Evolutionary conservation across 2,329 filamentous ascomycete species (phyloP).

Genomic region (Paecilomyces niveus): DNA sequence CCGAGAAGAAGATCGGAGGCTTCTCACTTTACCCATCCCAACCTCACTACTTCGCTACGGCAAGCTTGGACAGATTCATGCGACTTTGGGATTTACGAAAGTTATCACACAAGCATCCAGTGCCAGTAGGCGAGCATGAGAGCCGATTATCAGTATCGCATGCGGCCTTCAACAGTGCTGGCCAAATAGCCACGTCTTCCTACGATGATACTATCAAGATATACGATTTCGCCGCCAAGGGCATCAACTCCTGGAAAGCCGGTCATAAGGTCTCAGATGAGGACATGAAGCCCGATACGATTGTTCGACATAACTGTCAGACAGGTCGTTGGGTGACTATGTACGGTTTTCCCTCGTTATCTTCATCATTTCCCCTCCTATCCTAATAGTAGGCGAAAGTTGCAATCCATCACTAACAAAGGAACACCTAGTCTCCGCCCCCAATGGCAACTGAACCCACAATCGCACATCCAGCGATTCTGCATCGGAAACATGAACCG

Average conservation of each 20-base stretch:
- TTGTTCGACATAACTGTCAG: conserved; percentile 86
- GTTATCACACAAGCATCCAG: conserved; percentile 56
- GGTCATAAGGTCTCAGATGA: conserved; percentile 52
- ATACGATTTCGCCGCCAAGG: conserved; percentile 61
- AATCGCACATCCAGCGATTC: conserved; percentile 76
- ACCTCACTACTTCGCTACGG: conserved; percentile 79
- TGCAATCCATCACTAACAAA: conserved; percentile 5
- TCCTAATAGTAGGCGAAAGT: not conserved
- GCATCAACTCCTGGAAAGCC: conserved; percentile 52
- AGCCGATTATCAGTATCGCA: conserved; percentile 84
- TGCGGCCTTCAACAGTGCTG: conserved; percentile 78
- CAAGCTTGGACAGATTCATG: conserved; percentile 79
- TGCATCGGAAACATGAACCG: conserved; percentile 96
- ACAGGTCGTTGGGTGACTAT: conserved; percentile 91
- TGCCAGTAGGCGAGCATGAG: conserved; percentile 71
- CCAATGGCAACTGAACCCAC: conserved; percentile 80
- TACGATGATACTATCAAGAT: conserved; percentile 97
- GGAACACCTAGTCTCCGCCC: conserved; percentile 54
- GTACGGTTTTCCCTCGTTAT: conserved; percentile 35
- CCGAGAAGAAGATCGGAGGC: conserved; percentile 91
- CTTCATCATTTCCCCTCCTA: not conserved
- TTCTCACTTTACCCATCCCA: conserved; percentile 76
- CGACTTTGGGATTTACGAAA: conserved; percentile 91
- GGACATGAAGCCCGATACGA: conserved; percentile 61
- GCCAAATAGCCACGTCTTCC: conserved; percentile 81